phyloP scores from a whole-genome alignment of 345 rosid genomes.

The Erysimum cheiranthoides region DNA sequence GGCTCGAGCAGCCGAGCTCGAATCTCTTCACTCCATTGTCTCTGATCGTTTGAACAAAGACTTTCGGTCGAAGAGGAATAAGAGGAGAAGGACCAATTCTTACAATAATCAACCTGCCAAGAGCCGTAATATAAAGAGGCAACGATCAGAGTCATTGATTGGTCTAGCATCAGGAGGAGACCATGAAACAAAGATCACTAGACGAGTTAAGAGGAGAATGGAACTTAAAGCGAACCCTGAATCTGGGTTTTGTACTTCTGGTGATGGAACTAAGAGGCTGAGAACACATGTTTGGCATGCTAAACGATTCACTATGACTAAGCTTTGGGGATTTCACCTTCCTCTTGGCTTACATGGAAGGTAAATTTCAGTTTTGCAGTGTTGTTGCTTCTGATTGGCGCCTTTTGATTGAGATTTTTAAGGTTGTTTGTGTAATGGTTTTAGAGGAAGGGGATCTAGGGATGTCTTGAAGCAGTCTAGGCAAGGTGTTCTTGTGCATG shows the following conservation, averaged over 20 bases:
- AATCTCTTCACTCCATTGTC: slow-evolving; percentile 65
- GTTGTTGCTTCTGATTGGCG: slow-evolving; percentile 2
- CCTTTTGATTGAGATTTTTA: not conserved
- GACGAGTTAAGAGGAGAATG: slow-evolving; percentile 63
- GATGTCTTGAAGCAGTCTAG: slow-evolving; percentile 75
- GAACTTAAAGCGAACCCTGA: slow-evolving; percentile 66
- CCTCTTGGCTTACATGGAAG: slow-evolving; percentile 92
- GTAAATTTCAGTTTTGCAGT: slow-evolving; percentile 41
- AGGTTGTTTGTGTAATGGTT: slow-evolving; percentile 39
- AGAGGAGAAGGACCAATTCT: slow-evolving; percentile 85
- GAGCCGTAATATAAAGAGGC: slow-evolving; percentile 56
- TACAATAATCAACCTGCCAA: slow-evolving; percentile 59
- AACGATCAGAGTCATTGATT: slow-evolving; percentile 38
- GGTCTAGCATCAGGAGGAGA: slow-evolving; percentile 40
- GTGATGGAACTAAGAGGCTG: slow-evolving; percentile 87
- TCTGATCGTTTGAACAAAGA: slow-evolving; percentile 59
- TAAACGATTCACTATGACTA: slow-evolving; percentile 82
- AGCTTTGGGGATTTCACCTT: slow-evolving; percentile 85
- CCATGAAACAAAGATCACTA: slow-evolving; percentile 48
- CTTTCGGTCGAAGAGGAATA: slow-evolving; percentile 67
- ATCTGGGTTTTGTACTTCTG: slow-evolving; percentile 66
- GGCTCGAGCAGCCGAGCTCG: slow-evolving; percentile 71
- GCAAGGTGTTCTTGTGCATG: slow-evolving; percentile 74
- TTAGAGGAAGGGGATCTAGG: slow-evolving; percentile 90
- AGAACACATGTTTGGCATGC: slow-evolving; percentile 97